Percentiles rank a stretch among this genome's conserved stretches.
Conservation (phyloP, 176 grass and related monocot species). For the Eremochloa ophiuroides region DNA sequence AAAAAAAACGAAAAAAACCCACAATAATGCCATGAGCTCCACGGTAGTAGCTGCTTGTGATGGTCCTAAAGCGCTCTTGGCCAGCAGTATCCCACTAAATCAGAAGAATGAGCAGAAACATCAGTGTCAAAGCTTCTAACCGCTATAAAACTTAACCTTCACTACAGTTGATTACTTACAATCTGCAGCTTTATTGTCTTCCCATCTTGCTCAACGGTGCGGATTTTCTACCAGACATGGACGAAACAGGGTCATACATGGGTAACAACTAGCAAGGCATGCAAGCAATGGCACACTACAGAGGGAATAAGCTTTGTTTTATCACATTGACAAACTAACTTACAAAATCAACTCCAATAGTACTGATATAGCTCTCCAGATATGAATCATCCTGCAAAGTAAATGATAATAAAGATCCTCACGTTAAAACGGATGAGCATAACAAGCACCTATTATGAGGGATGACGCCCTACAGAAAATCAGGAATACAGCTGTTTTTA, state of each 20-base stretch:
- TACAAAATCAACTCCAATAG: constrained; percentile 87
- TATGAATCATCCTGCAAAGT: constrained; percentile 67
- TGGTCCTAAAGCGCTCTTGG: constrained; percentile 73
- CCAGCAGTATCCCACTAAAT: constrained; percentile 79
- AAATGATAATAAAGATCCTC: constrained; percentile 13
- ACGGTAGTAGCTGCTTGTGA: constrained; percentile 77
- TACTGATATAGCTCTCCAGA: constrained; percentile 85
- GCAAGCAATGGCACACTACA: not conserved
- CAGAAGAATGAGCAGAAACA: not conserved
- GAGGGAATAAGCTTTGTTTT: not conserved
- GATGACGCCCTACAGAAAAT: not conserved
- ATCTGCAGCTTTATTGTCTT: constrained; percentile 90
- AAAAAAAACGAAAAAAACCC: not conserved
- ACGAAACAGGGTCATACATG: not conserved
- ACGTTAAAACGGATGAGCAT: not conserved
- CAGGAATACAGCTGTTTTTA: not conserved
- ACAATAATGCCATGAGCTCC: constrained; percentile 77
- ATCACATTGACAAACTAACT: constrained; percentile 23
- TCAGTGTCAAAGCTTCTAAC: constrained; percentile 8
- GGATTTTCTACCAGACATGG: constrained; percentile 56
- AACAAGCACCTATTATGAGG: not conserved
- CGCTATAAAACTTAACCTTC: not conserved
- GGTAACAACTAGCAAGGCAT: not conserved
- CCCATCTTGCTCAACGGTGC: constrained; percentile 73
- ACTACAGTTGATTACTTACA: constrained; percentile 31